phyloP scores from a whole-genome alignment of 2,329 filamentous ascomycete species.

The Cladosporium halotolerans region DNA sequence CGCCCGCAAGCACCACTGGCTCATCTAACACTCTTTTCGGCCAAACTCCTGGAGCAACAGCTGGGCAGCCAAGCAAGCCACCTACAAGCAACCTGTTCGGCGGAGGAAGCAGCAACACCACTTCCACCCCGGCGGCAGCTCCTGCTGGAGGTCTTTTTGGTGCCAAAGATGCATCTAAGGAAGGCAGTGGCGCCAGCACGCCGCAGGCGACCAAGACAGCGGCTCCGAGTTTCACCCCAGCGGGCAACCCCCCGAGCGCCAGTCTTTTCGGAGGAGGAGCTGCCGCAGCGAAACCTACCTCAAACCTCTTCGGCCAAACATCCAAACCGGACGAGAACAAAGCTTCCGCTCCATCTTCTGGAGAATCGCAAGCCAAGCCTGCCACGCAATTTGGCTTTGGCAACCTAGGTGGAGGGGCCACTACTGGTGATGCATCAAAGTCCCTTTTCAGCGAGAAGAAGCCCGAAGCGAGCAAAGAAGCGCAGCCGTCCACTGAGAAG shows the following conservation, averaged over 20 bases:
- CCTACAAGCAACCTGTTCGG: constrained; percentile 8
- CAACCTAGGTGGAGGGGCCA: background rate
- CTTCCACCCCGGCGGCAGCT: constrained; percentile 1
- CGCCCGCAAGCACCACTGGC: constrained; percentile 9
- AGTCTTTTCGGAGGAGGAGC: constrained; percentile 3
- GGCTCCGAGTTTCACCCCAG: constrained; percentile 23
- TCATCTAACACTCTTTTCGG: background rate
- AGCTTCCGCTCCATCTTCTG: background rate
- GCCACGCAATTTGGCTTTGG: constrained; percentile 1
- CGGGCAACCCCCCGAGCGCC: constrained; percentile 22
- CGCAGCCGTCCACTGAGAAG: constrained; percentile 8
- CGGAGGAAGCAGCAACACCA: constrained; percentile 2
- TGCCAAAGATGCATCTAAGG: background rate
- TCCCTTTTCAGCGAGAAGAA: constrained; percentile 9
- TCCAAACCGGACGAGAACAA: constrained; percentile 13
- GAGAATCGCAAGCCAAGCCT: background rate
- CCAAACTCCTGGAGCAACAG: background rate
- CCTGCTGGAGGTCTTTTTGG: constrained; percentile 10
- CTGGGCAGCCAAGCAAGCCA: constrained; percentile 5
- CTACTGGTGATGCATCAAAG: background rate
- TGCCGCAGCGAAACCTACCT: constrained; percentile 10
- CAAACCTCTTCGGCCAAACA: constrained; percentile 13
- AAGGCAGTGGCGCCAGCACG: constrained; percentile 16
- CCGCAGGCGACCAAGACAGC: constrained; percentile 19
- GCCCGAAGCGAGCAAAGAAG: background rate